A percentile compares a stretch with the other conserved stretches of the same genome.
These are phyloP conservation scores for Neonectria hederae DNA, from an alignment of 2,329 filamentous ascomycete species.

Conservation along the genomic window DNA sequence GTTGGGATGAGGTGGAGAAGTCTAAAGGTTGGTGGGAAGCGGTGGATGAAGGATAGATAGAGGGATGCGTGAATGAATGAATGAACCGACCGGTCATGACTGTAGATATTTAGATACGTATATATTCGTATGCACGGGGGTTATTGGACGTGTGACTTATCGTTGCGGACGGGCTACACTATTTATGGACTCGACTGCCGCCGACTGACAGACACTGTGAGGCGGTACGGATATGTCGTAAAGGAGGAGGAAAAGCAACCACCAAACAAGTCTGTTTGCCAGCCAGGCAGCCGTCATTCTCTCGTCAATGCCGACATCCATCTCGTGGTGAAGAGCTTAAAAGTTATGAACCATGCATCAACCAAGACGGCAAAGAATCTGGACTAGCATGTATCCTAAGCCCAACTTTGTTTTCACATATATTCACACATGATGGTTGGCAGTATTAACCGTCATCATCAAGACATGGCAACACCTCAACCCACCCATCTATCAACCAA, in stretches of 20 bases:
- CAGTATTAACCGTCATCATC: neutral
- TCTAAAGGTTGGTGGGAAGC: slow-evolving; percentile 6
- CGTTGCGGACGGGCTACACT: neutral
- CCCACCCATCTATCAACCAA: neutral
- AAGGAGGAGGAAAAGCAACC: neutral
- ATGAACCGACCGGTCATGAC: neutral
- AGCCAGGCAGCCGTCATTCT: neutral
- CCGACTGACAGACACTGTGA: neutral
- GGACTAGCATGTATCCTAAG: neutral
- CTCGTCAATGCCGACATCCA: neutral
- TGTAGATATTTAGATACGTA: neutral
- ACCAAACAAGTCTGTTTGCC: neutral
- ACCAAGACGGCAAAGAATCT: neutral
- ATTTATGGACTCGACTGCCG: neutral
- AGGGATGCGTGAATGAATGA: neutral
- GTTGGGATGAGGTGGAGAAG: no score
- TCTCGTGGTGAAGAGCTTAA: neutral
- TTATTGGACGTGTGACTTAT: slow-evolving; percentile 10
- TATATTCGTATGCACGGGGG: neutral
- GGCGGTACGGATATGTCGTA: slow-evolving; percentile 8
- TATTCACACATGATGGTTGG: neutral
- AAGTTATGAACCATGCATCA: neutral
- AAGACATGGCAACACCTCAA: neutral
- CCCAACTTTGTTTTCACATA: neutral
- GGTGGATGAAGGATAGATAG: neutral